Conservation (phyloP, 768 basidiomycete genomes). For the Tephrocybe sp. region DNA sequence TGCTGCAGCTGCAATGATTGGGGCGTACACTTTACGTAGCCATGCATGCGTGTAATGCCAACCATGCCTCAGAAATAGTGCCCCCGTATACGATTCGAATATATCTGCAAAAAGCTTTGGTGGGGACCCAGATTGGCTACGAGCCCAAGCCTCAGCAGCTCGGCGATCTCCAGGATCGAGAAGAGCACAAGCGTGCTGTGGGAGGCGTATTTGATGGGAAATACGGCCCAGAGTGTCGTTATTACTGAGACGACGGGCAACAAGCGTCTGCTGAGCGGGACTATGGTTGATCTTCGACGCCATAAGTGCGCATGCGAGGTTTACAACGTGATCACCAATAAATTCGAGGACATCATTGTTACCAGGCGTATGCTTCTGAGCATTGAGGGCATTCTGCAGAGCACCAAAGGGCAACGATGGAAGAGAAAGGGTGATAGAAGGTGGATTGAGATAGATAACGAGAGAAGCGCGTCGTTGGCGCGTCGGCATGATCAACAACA, state of each 20-base stretch:
- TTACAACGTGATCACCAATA: conserved; percentile 31
- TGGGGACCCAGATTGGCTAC: conserved; percentile 15
- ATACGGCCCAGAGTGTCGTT: conserved; percentile 33
- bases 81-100: conserved; percentile 31
- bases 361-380: conserved; percentile 19
- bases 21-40: conserved; percentile 23
- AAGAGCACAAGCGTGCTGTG: conserved; percentile 24
- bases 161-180: conserved; percentile 17
- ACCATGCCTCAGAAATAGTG: conserved; percentile 28
- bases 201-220: conserved; percentile 25
- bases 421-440: neutral
- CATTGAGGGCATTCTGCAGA: conserved; percentile 24
- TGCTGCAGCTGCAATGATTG: conserved; percentile 23
- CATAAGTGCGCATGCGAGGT: conserved; percentile 27
- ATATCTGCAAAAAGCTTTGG: conserved; percentile 32
- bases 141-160: conserved; percentile 21
- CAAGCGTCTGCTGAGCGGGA: conserved; percentile 28
- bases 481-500: neutral
- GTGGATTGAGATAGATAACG: conserved; percentile 3
- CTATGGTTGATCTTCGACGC: conserved; percentile 26
- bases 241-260: conserved; percentile 24
- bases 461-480: conserved; percentile 18
- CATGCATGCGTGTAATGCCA: conserved; percentile 24
- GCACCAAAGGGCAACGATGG: conserved; percentile 7
- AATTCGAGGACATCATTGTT: conserved; percentile 35